A percentile compares a stretch with the other conserved stretches of the same genome.
phyloP scores from a whole-genome alignment of 768 basidiomycete species.

The Coprinellus micaceus region DNA sequence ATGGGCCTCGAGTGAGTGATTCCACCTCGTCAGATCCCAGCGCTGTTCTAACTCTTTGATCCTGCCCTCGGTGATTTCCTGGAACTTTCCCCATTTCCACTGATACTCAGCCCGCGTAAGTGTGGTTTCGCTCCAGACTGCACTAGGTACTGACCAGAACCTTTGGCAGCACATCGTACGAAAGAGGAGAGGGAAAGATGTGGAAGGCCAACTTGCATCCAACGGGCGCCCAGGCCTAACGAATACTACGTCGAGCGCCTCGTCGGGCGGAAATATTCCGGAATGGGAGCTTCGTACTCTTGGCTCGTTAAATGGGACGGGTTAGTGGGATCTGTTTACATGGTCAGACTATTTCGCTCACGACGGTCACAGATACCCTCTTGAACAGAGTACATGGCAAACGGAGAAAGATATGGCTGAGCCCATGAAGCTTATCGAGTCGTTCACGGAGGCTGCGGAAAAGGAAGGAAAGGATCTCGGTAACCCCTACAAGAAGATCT shows the following conservation, averaged over 20 bases:
- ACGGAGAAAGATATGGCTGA: constrained; percentile 25
- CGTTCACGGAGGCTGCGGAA: constrained; percentile 23
- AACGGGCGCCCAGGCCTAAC: constrained; percentile 5
- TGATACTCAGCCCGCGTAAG: background rate
- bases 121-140: background rate
- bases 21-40: background rate
- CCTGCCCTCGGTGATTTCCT: background rate
- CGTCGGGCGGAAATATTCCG: constrained; percentile 24
- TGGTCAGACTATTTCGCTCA: background rate
- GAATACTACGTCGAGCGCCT: constrained; percentile 31
- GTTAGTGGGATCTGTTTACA: constrained; percentile 17
- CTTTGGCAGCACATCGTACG: background rate
- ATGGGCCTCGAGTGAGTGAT: constrained; percentile 22
- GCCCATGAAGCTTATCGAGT: constrained; percentile 24
- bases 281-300: constrained; percentile 15
- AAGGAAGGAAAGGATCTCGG: constrained; percentile 24
- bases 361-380: constrained; percentile 24
- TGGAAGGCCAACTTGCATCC: constrained; percentile 27
- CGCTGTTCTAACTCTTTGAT: background rate
- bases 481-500: constrained; percentile 18
- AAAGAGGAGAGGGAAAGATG: constrained; percentile 13
- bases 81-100: constrained; percentile 4
- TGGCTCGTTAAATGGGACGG: constrained; percentile 38
- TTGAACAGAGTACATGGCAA: constrained; percentile 33
- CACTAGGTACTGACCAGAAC: background rate